These are phyloP conservation scores for Backusella australiensis DNA, from an alignment of 192 early-diverging fungal species.

Conservation along the genomic window DNA sequence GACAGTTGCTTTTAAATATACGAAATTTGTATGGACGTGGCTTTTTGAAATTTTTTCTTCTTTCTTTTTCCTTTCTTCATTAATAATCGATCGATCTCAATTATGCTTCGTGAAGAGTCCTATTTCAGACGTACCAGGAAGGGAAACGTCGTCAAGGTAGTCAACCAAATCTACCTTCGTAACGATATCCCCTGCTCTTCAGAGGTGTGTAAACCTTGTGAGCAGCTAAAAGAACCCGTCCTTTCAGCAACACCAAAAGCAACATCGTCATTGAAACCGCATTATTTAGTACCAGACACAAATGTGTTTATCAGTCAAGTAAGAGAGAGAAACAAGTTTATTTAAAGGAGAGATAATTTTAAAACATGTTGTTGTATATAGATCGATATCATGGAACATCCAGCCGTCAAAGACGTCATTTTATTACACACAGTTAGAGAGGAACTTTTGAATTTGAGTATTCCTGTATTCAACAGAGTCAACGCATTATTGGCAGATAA, in stretches of 20 bases:
- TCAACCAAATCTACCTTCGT: slow-evolving; percentile 95
- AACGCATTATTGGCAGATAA: slow-evolving; percentile 68
- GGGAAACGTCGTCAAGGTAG: slow-evolving; percentile 89
- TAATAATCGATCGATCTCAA: not conserved
- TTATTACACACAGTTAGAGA: slow-evolving; percentile 93
- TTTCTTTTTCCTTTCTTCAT: not conserved
- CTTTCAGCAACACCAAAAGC: slow-evolving; percentile 51
- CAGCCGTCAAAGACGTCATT: slow-evolving; percentile 84
- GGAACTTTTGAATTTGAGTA: slow-evolving; percentile 83
- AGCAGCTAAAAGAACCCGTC: slow-evolving; percentile 35
- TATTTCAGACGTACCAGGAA: slow-evolving; percentile 90
- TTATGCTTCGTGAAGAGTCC: slow-evolving; percentile 68
- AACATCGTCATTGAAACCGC: slow-evolving; percentile 52
- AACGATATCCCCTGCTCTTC: slow-evolving; percentile 92
- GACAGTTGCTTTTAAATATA: not conserved
- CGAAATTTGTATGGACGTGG: not conserved
- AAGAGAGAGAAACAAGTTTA: slow-evolving; percentile 2
- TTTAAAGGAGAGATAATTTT: no score
- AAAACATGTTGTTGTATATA: slow-evolving; percentile 19
- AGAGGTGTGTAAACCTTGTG: slow-evolving; percentile 54
- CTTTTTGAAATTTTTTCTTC: slow-evolving; percentile 5
- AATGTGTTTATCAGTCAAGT: slow-evolving; percentile 92
- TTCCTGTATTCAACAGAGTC: slow-evolving; percentile 78
- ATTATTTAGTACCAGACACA: slow-evolving; percentile 93
- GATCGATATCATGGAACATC: slow-evolving; percentile 94